Evolutionary conservation across 768 basidiomycete genomes (phyloP).

Genomic region (Coprinellus micaceus): DNA sequence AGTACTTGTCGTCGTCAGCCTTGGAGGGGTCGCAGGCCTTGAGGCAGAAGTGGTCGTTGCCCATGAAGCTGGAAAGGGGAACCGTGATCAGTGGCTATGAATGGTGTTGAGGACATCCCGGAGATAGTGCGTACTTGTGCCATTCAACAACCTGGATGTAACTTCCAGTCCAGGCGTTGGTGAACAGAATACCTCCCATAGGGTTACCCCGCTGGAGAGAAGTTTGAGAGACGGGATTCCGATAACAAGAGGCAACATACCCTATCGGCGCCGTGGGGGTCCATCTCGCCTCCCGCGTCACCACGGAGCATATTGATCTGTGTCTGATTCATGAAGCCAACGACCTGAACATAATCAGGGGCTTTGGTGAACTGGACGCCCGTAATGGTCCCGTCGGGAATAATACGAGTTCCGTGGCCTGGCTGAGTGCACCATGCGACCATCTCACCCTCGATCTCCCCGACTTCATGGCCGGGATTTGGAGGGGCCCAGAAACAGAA

Average conservation of each 20-base stretch:
- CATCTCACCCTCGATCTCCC: conserved; percentile 55
- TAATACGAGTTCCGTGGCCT: conserved; percentile 60
- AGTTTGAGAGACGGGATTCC: background rate
- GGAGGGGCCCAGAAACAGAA: conserved; percentile 59
- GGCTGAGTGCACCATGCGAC: conserved; percentile 70
- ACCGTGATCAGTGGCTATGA: background rate
- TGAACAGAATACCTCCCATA: conserved; percentile 65
- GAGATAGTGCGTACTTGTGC: conserved; percentile 48
- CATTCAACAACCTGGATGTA: conserved; percentile 61
- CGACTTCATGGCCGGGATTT: conserved; percentile 43
- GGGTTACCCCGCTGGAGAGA: conserved; percentile 77
- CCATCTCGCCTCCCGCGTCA: conserved; percentile 69
- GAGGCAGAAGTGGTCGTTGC: conserved; percentile 58
- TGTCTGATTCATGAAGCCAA: conserved; percentile 57
- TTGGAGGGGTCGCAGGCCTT: conserved; percentile 65
- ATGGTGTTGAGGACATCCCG: no score
- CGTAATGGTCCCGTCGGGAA: conserved; percentile 51
- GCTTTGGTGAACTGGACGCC: conserved; percentile 58
- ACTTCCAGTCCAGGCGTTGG: conserved; percentile 46
- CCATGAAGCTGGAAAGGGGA: conserved; percentile 55
- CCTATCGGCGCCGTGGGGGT: conserved; percentile 58
- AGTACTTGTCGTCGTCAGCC: conserved; percentile 45
- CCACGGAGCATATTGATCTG: conserved; percentile 40
- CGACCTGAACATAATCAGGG: conserved; percentile 50
- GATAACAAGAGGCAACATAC: background rate